Evolutionary conservation across 2,329 filamentous ascomycete genomes (phyloP).

Genomic region (Alternaria hordeiaustralica): DNA sequence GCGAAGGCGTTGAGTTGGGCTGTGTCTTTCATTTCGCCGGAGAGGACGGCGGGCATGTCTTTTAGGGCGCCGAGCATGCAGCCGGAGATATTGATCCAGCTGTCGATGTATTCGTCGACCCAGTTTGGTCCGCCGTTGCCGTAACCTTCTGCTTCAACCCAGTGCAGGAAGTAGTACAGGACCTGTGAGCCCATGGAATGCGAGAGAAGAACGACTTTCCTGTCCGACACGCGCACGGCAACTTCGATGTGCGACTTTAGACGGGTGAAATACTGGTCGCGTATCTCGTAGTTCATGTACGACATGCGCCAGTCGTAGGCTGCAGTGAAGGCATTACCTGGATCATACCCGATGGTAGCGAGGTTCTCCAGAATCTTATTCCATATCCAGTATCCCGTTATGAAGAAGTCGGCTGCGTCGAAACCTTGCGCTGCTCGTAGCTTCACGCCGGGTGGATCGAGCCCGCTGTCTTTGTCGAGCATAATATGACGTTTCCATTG

Average conservation of each 20-base stretch:
- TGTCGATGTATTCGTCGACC: conserved; percentile 89
- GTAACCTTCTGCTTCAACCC: conserved; percentile 78
- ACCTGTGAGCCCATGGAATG: conserved; percentile 99
- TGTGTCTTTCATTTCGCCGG: conserved; percentile 98
- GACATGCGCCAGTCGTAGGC: conserved; percentile 92
- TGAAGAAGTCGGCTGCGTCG: conserved; percentile 95
- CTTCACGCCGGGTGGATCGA: conserved; percentile 91
- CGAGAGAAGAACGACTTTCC: conserved; percentile 85
- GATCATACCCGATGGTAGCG: conserved; percentile 94
- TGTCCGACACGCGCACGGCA: conserved; percentile 72
- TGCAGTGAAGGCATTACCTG: conserved; percentile 73
- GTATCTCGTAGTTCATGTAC: conserved; percentile 84
- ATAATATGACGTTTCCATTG: conserved; percentile 96
- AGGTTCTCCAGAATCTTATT: conserved; percentile 98
- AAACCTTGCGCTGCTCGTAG: conserved; percentile 93
- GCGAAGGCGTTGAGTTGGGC: conserved; percentile 96
- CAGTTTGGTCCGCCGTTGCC: conserved; percentile 84
- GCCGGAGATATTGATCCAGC: conserved; percentile 97
- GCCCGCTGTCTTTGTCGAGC: conserved; percentile 88
- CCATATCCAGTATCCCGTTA: conserved; percentile 95
- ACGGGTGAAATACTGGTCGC: conserved; percentile 92
- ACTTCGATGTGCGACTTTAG: conserved; percentile 91
- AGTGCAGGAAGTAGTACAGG: conserved; percentile 81
- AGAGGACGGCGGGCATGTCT: conserved; percentile 86
- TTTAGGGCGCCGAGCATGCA: conserved; percentile 97